phyloP scores from a whole-genome alignment of 805 yeast genomes.

The Candida ipomoeae region DNA sequence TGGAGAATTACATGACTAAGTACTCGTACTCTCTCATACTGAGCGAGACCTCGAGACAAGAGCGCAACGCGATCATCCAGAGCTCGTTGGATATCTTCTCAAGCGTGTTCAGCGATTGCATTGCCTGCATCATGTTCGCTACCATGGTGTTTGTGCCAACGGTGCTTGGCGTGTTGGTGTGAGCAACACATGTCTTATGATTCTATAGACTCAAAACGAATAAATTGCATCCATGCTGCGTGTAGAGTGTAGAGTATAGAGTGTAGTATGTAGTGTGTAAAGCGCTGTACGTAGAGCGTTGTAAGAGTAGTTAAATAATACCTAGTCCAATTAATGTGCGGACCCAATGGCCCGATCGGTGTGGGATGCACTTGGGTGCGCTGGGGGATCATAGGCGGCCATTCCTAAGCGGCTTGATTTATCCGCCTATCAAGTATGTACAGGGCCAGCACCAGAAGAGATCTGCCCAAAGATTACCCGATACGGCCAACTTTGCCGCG shows the following conservation, averaged over 20 bases:
- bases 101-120: constrained; percentile 6
- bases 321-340: neutral
- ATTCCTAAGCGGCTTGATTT: neutral
- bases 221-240: neutral
- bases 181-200: neutral
- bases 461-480: neutral
- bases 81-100: constrained; percentile 3
- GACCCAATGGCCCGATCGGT: neutral
- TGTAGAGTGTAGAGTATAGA: neutral
- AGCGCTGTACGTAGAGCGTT: no score
- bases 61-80: constrained; percentile 1
- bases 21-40: constrained; percentile 7
- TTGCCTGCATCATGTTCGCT: constrained; percentile 10
- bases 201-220: neutral
- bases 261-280: no score
- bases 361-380: neutral
- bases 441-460: neutral
- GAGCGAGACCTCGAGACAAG: neutral
- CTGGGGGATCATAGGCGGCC: neutral
- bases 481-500: constrained; percentile 2
- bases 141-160: constrained; percentile 12
- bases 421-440: neutral
- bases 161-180: constrained; percentile 3
- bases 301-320: no score
- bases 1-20: constrained; percentile 13